A percentile compares a stretch with the other conserved stretches of the same genome.
phyloP scores from a whole-genome alignment of 495 filamentous ascomycete genomes.

The Lasiosphaeriaceae sp. region DNA sequence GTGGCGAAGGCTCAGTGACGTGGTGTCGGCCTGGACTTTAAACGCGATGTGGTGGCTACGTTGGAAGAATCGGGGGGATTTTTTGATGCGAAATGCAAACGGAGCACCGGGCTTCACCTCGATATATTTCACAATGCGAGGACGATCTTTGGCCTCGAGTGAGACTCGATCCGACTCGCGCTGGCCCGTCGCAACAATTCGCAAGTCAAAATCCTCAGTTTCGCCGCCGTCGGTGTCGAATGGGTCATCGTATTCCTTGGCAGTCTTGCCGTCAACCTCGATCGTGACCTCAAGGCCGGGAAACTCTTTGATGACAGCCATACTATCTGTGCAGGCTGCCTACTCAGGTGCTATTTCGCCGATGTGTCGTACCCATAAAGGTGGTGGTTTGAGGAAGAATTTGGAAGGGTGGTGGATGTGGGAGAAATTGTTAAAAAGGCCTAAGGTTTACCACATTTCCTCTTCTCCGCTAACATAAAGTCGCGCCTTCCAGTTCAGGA shows the following conservation, averaged over 20 bases:
- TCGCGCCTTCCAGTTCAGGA: too few species aligned
- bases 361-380: not conserved
- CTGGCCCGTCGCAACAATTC: too few species aligned
- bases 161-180: too few species aligned
- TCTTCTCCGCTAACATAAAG: too few species aligned
- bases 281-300: constrained; percentile 29
- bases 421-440: too few species aligned
- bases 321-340: constrained; percentile 2
- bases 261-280: constrained; percentile 15
- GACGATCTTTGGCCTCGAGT: not conserved
- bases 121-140: constrained; percentile 15
- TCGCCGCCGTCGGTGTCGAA: constrained; percentile 14
- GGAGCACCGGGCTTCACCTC: constrained; percentile 10
- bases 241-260: constrained; percentile 31
- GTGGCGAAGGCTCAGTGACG: not conserved
- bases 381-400: too few species aligned
- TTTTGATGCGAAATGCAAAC: not conserved
- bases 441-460: too few species aligned
- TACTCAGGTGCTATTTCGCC: too few species aligned
- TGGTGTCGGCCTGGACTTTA: not conserved
- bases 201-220: not conserved
- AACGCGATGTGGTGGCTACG: not conserved
- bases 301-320: constrained; percentile 32
- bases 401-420: too few species aligned
- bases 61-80: not conserved